Base-by-base conservation (phyloP, 2,329 filamentous ascomycete species). In the Nemania abortiva region DNA sequence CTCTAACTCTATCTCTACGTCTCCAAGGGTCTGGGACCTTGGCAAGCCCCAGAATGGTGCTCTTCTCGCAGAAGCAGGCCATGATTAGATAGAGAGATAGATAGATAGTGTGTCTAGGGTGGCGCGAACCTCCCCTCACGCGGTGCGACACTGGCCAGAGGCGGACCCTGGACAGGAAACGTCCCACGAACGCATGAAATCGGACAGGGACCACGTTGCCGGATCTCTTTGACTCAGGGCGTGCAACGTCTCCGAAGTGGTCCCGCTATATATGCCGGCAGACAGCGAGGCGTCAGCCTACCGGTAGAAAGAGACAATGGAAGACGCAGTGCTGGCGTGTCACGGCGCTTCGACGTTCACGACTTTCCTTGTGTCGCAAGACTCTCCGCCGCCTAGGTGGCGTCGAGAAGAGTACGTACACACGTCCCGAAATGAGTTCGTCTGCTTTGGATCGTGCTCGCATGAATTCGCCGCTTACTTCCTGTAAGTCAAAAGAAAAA, bases 151-250 rank as follows among this genome's bases (percentile, higher is more conserved):
- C 58, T 53, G 15, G 55, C 58, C 50, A 37, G 31, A 18, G 20
- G 29, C 22, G 55, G 45, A 65, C 66, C 66, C 63, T 56, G 63
- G 61, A 65, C 39, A 45, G 55, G 60, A 59, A 71, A 66, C 58
- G 45, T 66, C 63, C 60, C 66, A 71, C 57, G 61, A 70, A 67
- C 60, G 67, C 61, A 67, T 62, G 15, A 67, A 59, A 62, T 62
- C 52, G 67, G 60, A 67, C 68, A 64, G 55, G 65, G 67, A 61
- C 67, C 70, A 70, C 70, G 68, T 70, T 72, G 65, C 56, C 68
- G 70, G 64, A 71, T 71, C 64, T 20, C 27, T 24, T 37, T 62
- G 39, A 22, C 29, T 65, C 66, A 69, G 63, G 63, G 63, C 31
- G 63, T 69, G 56, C 61, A 69, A 69, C 66, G 63, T 69, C 65